Percentiles rank a stretch among this genome's conserved stretches.
Evolutionary conservation across 2,329 filamentous ascomycete genomes (phyloP).

Genomic region (Xylaria sp.): DNA sequence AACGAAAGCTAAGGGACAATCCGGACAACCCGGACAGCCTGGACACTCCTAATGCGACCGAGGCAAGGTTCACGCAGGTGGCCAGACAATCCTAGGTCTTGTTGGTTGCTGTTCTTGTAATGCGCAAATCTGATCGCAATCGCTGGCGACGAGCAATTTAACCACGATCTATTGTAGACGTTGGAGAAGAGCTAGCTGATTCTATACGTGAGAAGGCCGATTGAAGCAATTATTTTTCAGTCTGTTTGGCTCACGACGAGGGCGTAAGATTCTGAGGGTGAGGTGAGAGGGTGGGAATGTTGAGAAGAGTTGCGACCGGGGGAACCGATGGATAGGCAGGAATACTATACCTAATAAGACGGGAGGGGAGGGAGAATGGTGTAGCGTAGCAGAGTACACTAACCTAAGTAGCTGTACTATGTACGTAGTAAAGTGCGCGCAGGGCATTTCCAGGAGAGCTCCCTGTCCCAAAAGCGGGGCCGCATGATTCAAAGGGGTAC

Average conservation of each 20-base stretch:
- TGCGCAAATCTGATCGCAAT: constrained; percentile 15
- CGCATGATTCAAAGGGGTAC: constrained; percentile 42
- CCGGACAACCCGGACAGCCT: neutral
- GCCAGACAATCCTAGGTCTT: constrained; percentile 6
- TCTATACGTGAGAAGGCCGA: neutral
- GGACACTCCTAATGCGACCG: constrained; percentile 31
- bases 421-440: constrained; percentile 34
- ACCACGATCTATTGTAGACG: neutral
- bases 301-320: constrained; percentile 40
- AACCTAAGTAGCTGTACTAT: neutral
- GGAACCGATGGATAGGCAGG: constrained; percentile 42
- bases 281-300: constrained; percentile 41
- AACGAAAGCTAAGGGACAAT: neutral
- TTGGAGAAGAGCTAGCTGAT: neutral
- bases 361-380: constrained; percentile 30
- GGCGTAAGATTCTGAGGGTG: constrained; percentile 22
- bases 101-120: neutral
- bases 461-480: constrained; percentile 38
- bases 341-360: constrained; percentile 48
- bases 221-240: constrained; percentile 8
- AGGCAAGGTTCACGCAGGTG: constrained; percentile 3
- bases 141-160: neutral
- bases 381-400: too few species aligned
- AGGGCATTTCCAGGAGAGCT: constrained; percentile 22
- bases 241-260: too few species aligned